Percentiles rank a stretch among this genome's conserved stretches.
Conservation (phyloP, 1,284 basidiomycete genomes). For the Tilletia setariae region DNA sequence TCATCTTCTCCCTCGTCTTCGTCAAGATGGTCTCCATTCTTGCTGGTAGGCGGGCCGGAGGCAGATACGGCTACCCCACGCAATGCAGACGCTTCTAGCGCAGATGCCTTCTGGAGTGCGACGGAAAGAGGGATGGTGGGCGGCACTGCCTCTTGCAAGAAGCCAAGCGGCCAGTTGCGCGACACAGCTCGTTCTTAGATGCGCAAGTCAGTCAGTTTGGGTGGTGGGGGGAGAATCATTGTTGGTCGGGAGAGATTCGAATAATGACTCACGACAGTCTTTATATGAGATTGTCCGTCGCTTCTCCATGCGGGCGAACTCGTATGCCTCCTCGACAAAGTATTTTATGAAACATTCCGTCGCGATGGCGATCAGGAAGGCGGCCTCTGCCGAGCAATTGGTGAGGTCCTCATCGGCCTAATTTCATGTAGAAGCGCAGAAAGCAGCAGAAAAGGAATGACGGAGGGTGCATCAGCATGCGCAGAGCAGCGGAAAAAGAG, state of each 20-base stretch:
- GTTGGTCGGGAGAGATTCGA: neutral
- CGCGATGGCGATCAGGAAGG: constrained; percentile 17
- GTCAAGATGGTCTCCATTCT: no score
- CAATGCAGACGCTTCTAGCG: neutral
- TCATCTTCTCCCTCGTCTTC: no score
- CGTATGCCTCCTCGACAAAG: constrained; percentile 13
- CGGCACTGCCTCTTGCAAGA: constrained; percentile 7
- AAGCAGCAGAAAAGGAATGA: no score
- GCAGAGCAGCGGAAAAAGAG: no score
- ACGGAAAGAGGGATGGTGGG: constrained; percentile 6
- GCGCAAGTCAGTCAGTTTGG: no score
- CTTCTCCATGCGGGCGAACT: constrained; percentile 9
- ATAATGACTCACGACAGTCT: constrained; percentile 8
- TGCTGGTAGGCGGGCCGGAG: no score
- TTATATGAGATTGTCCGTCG: constrained; percentile 3
- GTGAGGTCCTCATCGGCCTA: constrained; percentile 9
- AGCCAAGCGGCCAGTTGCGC: constrained; percentile 12
- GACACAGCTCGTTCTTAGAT: constrained; percentile 4
- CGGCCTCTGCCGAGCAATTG: constrained; percentile 6
- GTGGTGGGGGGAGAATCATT: no score
- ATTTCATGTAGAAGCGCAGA: no score
- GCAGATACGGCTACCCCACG: neutral
- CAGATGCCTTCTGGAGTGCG: neutral
- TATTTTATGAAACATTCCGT: constrained; percentile 17
- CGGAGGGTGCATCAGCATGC: no score